Conservation (phyloP, 345 rosid species). For the Pugionium cornutum region DNA sequence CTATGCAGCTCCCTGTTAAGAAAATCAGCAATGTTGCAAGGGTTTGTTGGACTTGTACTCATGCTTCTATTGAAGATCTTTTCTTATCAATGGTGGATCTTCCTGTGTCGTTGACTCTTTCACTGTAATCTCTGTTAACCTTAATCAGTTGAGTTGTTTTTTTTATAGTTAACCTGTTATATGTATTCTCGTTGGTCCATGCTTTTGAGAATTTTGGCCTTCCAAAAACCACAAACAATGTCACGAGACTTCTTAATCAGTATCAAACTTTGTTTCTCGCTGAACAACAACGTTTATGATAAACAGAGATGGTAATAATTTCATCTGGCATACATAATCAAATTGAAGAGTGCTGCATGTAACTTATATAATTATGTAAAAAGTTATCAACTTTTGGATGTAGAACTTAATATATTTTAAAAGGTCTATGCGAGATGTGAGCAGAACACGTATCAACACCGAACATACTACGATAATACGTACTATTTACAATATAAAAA, state of each 20-base stretch:
- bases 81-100: slow-evolving; percentile 13
- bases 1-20: slow-evolving; percentile 60
- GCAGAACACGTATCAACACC: no score
- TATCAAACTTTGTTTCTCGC: not conserved
- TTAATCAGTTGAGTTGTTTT: not conserved
- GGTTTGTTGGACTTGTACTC: not conserved
- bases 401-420: no score
- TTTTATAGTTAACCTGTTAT: slow-evolving; percentile 13
- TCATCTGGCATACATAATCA: not conserved
- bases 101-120: not conserved
- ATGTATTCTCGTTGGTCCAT: not conserved
- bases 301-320: not conserved
- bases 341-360: no score
- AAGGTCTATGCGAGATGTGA: no score
- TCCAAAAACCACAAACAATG: not conserved
- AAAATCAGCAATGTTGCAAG: slow-evolving; percentile 19
- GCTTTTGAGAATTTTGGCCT: not conserved
- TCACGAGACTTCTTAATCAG: not conserved
- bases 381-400: no score
- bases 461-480: no score
- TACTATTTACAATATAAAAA: no score
- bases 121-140: slow-evolving; percentile 21
- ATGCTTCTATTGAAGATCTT: not conserved
- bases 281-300: not conserved
- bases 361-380: no score